These are phyloP conservation scores for Arabidopsis suecica DNA, from an alignment of 345 rosid species.

Conservation along the genomic window DNA sequence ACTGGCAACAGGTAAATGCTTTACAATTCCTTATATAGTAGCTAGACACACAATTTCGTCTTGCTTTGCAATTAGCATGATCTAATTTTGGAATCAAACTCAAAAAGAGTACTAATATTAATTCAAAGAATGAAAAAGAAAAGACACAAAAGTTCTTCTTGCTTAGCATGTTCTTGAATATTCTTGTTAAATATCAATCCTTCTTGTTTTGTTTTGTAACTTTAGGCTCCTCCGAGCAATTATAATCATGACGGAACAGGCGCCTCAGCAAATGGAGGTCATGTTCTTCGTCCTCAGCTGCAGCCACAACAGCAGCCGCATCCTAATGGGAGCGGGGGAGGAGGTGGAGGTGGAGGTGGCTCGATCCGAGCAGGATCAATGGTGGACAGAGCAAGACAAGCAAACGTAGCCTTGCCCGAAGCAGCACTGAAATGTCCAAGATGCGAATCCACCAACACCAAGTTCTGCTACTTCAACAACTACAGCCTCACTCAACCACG, in stretches of 20 bases:
- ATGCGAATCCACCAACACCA: slow-evolving; percentile 93
- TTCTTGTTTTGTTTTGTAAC: slow-evolving; percentile 14
- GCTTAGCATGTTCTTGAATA: slow-evolving; percentile 46
- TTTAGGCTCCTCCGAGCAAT: slow-evolving; percentile 43
- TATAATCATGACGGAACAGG: slow-evolving; percentile 49
- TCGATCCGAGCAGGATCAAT: slow-evolving; percentile 87
- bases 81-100: slow-evolving; percentile 23
- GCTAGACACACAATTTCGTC: slow-evolving; percentile 33
- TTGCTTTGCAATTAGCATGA: slow-evolving; percentile 25
- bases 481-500: slow-evolving; percentile 97
- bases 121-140: slow-evolving; percentile 25
- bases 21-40: slow-evolving; percentile 34
- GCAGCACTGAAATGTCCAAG: slow-evolving; percentile 83
- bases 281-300: slow-evolving; percentile 55
- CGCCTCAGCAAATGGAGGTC: slow-evolving; percentile 49
- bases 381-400: slow-evolving; percentile 91
- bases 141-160: slow-evolving; percentile 46
- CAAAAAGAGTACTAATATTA: slow-evolving; percentile 39
- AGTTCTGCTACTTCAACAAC: slow-evolving; percentile 97
- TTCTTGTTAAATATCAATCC: slow-evolving; percentile 59
- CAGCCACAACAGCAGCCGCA: slow-evolving; percentile 60
- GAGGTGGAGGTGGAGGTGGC: slow-evolving; percentile 53
- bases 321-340: slow-evolving; percentile 53
- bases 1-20: slow-evolving; percentile 90
- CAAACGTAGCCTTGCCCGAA: slow-evolving; percentile 85